Evolutionary conservation across 2,329 filamentous ascomycete species (phyloP), one percentile per base, ranked within the genome.

Genomic region (Nigrograna mackinnonii): DNA sequence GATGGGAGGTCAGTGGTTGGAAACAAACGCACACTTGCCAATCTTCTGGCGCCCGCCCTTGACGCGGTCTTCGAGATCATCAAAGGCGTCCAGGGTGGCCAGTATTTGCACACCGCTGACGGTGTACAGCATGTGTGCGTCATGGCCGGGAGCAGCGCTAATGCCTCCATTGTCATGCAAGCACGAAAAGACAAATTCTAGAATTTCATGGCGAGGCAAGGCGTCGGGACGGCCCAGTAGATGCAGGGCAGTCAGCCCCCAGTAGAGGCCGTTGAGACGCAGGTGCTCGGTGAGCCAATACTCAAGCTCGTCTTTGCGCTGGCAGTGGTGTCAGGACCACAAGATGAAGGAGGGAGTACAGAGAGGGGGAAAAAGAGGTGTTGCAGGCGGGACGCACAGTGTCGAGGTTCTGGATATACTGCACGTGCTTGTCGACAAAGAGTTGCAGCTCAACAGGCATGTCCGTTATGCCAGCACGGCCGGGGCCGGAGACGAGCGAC

Each of bases 211-310:
- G 40, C 89, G 83, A 9, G 92, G 87, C 7, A 99, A 80, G 3
- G 87, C 90, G 49, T 95, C 83, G 1, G 91, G 89, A 42, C 81
- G 85, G 36, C 85, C 82, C 45, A 99, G 83, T 20, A 97, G 79
- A 74, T 96, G 87, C 30, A 97, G 80, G 5, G 92, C 87, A 5
- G 86, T 94, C 43, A 99, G 73, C 12, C 94, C 94, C 94, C 94
- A 99, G 71, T 99, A 99, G 35, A 99, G 82, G 33, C 94, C 94
- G 67, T 94, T 96, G 44, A 99, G 80, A 47, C 94, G 90, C 54
- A 99, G 79, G 68, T 99, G 94, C 71, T 99, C 92, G 12, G 94
- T 99, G 65, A 97, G 79, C 87, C 92, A 96, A 75, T 97, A 99
- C 69, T 96, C 91, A 58, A 96, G 85, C 71, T 96, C 89, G 77